Percentiles rank a stretch among this genome's conserved stretches.
Evolutionary conservation across 805 yeast species (phyloP).

Genomic region (Candida xyloterini): DNA sequence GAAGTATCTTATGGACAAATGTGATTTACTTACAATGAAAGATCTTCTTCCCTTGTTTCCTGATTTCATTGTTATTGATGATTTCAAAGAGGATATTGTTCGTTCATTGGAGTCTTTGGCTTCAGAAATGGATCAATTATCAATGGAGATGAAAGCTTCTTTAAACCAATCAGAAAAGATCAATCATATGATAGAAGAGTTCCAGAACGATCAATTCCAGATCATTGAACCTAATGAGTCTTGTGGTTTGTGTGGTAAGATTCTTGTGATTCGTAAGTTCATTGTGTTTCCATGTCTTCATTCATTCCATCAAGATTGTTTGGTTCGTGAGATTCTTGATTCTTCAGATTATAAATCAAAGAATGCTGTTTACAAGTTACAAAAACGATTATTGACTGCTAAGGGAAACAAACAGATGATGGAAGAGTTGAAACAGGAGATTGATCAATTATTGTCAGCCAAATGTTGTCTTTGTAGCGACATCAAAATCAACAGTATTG

Average conservation of each 20-base stretch:
- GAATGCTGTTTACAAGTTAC: conserved; percentile 56
- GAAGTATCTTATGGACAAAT: conserved; percentile 39
- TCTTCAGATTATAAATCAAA: conserved; percentile 68
- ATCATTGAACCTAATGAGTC: conserved; percentile 81
- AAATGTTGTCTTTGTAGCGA: conserved; percentile 81
- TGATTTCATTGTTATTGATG: conserved; percentile 75
- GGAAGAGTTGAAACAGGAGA: conserved; percentile 38
- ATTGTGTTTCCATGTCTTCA: conserved; percentile 88
- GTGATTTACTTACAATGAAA: conserved; percentile 60
- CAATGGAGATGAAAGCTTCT: conserved; percentile 74
- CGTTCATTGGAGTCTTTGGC: conserved; percentile 75
- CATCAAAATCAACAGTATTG: conserved; percentile 64
- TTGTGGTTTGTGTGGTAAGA: conserved; percentile 67
- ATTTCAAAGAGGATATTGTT: conserved; percentile 80
- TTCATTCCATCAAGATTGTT: conserved; percentile 84
- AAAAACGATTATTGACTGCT: conserved; percentile 39
- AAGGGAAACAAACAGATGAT: conserved; percentile 31
- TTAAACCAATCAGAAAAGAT: conserved; percentile 57
- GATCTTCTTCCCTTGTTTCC: conserved; percentile 86
- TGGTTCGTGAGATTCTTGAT: conserved; percentile 56
- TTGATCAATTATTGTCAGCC: conserved; percentile 56
- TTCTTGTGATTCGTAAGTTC: conserved; percentile 70
- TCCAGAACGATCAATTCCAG: conserved; percentile 51
- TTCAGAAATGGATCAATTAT: conserved; percentile 56
- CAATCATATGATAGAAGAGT: conserved; percentile 52